These are phyloP conservation scores for Alternaria ethzedia DNA, from an alignment of 2,329 filamentous ascomycete species.

Conservation along the genomic window DNA sequence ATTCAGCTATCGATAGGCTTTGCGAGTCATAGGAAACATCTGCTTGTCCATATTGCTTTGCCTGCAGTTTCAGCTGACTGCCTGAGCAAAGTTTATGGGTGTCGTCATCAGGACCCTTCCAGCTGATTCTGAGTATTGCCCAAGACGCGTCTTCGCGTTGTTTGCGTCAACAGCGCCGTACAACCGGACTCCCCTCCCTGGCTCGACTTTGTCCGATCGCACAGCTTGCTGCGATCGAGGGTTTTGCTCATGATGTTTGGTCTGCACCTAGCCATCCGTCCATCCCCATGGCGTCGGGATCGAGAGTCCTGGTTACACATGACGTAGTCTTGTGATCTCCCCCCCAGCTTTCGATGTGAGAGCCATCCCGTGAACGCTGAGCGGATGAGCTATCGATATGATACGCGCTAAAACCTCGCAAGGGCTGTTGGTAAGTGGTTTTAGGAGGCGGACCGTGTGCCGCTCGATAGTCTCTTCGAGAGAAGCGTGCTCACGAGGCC, in stretches of 20 bases:
- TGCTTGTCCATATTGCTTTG: not conserved
- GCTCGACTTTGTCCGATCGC: conserved; percentile 4
- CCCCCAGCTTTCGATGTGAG: not conserved
- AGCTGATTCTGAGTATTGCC: not conserved
- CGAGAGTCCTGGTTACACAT: not conserved
- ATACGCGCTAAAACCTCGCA: not conserved
- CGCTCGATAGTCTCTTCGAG: not conserved
- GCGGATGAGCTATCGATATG: not conserved
- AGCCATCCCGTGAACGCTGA: not conserved
- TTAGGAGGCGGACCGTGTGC: conserved; percentile 1
- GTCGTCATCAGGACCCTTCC: not conserved
- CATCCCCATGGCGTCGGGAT: not conserved
- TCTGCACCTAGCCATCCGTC: conserved; percentile 2
- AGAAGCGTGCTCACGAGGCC: not conserved
- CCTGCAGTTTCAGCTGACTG: not conserved
- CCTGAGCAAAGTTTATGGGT: not conserved
- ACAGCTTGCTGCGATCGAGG: conserved; percentile 3
- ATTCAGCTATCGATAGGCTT: conserved; percentile 18
- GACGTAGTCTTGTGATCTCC: conserved; percentile 5
- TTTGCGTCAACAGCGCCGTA: not conserved
- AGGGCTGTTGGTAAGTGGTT: not conserved
- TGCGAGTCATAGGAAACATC: conserved; percentile 1
- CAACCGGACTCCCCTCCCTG: not conserved
- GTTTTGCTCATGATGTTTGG: not conserved
- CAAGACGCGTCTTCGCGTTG: not conserved